Evolutionary conservation across 495 filamentous ascomycete species (phyloP), one percentile per base, ranked within the genome.

Genomic region (Filosporella fistucella): DNA sequence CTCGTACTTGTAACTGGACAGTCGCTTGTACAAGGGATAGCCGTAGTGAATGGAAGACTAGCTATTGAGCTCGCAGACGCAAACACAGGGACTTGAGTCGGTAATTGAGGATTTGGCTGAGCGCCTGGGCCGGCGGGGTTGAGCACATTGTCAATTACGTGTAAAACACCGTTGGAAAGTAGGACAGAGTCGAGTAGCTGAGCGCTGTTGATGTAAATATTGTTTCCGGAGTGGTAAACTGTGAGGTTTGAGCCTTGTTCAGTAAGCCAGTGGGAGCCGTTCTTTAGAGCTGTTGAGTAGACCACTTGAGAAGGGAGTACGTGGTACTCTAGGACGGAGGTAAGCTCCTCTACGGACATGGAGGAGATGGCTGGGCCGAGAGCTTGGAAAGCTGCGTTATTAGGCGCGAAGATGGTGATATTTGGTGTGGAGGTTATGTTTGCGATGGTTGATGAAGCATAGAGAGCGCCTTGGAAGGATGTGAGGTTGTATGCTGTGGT

Each of bases 81-180:
- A 41, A 54, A 56, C 1, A 33, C 57, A 7, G 57, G 57, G 4
- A 17, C 47, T 25, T 56, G 57, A 4, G 49, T 26, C 4, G 34
- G 32, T 12, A 51, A 20, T 12, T 34, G 32, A 9, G 57, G 53
- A 28, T 60, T 52, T 18, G 57, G 57, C 23, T 41, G n/a, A 3
- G 47, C 49, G 21, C 40, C 25, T 1, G 53, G 40, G 6, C 43
- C 53, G 11, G 37, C 22, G 1, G 53, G 57, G 29, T 60, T 60
- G 2, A 60, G 38, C 6, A 60, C 53, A 23, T 56, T 54, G 51
- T 85, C 78, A 49, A 86, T 75, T 24, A 85, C 62, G 56, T 88
- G 84, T 4, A 86, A 62, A 9, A 89, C 83, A 47, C 85, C 85
- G 40, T 86, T 86, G 17, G 65, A 64, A 38, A 84, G 54, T 0